Percentiles rank a stretch among this genome's conserved stretches.
Conservation (phyloP, 768 basidiomycete genomes). For the Gyrodon lividus region DNA sequence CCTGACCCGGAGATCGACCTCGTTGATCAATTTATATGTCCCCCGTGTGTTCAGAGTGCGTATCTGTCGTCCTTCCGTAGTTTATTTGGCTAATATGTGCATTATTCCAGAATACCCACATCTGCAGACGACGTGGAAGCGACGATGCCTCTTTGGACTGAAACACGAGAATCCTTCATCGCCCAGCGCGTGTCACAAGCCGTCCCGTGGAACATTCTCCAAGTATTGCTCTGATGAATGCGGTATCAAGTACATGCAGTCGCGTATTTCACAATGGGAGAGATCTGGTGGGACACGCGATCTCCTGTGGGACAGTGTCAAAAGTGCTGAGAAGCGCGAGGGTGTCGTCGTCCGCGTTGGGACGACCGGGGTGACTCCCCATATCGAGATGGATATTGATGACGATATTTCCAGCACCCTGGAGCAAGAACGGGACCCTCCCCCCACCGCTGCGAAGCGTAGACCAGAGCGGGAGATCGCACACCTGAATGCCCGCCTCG, state of each 20-base stretch:
- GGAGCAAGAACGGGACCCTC: conserved; percentile 6
- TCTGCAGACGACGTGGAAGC: conserved; percentile 76
- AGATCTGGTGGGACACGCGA: conserved; percentile 62
- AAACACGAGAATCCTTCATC: conserved; percentile 62
- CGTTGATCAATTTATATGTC: conserved; percentile 91
- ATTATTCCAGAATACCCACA: conserved; percentile 52
- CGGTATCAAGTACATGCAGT: conserved; percentile 70
- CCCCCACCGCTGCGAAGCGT: conserved; percentile 39
- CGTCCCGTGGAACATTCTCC: conserved; percentile 78
- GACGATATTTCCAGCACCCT: conserved; percentile 4
- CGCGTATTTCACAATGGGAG: conserved; percentile 59
- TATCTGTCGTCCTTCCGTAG: conserved; percentile 14
- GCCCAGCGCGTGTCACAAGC: conserved; percentile 71
- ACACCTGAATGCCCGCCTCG: conserved; percentile 52
- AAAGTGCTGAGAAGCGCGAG: conserved; percentile 65
- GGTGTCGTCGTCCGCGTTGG: conserved; percentile 57
- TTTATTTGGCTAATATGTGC: neutral
- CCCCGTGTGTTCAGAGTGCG: conserved; percentile 74
- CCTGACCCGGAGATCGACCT: conserved; percentile 80
- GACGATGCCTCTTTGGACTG: conserved; percentile 70
- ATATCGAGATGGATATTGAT: conserved; percentile 24
- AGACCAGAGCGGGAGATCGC: conserved; percentile 57
- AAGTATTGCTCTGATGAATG: conserved; percentile 93
- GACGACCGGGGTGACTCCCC: conserved; percentile 22
- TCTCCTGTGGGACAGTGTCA: conserved; percentile 72